Evolutionary conservation across 768 basidiomycete genomes (phyloP).

Genomic region (Suillus bovinus): DNA sequence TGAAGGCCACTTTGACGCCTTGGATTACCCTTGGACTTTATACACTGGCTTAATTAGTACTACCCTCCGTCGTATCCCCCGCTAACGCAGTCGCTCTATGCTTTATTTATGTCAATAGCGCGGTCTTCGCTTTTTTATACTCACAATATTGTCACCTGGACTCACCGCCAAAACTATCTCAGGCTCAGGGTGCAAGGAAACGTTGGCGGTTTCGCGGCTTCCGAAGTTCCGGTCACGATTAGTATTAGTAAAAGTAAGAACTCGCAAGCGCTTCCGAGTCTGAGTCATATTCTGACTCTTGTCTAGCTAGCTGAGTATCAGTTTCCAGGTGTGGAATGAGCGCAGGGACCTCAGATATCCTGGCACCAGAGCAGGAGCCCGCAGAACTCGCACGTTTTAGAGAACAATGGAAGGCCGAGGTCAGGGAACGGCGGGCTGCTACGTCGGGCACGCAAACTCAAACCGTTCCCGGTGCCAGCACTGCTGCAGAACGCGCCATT

Average conservation of each 20-base stretch:
- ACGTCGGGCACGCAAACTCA: slow-evolving; percentile 8
- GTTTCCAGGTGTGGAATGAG: slow-evolving; percentile 1
- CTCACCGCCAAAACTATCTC: not conserved
- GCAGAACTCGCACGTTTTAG: slow-evolving; percentile 70
- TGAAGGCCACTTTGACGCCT: slow-evolving; percentile 8
- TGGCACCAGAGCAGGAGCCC: slow-evolving; percentile 39
- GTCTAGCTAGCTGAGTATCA: not conserved
- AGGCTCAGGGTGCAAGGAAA: not conserved
- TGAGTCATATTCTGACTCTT: not conserved
- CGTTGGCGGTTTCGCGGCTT: not conserved
- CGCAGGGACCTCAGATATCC: not conserved
- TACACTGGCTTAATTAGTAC: slow-evolving; percentile 12
- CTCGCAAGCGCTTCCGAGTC: not conserved
- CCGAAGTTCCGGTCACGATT: not conserved
- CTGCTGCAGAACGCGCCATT: slow-evolving; percentile 14
- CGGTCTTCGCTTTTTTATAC: not conserved
- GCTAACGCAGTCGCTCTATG: slow-evolving; percentile 15
- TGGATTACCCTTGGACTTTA: slow-evolving; percentile 16
- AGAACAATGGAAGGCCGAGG: slow-evolving; percentile 71
- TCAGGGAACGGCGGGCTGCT: slow-evolving; percentile 37
- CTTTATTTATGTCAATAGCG: slow-evolving; percentile 30
- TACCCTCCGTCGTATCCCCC: slow-evolving; percentile 12
- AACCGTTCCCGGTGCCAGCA: slow-evolving; percentile 1
- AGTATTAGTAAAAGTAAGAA: not conserved
- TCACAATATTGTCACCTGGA: not conserved